Percentiles rank a stretch among this genome's conserved stretches.
Conservation (phyloP, 495 filamentous ascomycete species). For the Talaromyces borbonicus region DNA sequence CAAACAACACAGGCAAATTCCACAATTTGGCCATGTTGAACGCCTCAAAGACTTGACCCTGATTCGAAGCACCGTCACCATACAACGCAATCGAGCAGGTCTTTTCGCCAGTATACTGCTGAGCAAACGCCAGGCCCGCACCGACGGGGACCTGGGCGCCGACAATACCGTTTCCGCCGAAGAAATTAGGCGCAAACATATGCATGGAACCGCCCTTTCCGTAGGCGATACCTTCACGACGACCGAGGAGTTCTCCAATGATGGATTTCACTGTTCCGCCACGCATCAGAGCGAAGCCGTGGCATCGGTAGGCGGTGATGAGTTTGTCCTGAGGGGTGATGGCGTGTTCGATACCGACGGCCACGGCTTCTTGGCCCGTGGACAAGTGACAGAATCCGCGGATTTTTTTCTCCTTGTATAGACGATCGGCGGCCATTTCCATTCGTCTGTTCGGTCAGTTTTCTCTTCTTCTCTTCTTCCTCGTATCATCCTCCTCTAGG, state of each 20-base stretch:
- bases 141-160: slow-evolving; percentile 97
- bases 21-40: slow-evolving; percentile 99
- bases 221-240: slow-evolving; percentile 92
- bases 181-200: slow-evolving; percentile 98
- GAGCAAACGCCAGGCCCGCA: slow-evolving; percentile 92
- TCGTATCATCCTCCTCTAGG: slow-evolving; percentile 12
- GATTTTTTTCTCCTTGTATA: slow-evolving; percentile 99
- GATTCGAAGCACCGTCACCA: slow-evolving; percentile 95
- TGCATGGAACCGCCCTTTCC: slow-evolving; percentile 99
- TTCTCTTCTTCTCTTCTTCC: slow-evolving; percentile 14
- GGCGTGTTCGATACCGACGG: slow-evolving; percentile 92
- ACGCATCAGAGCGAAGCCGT: slow-evolving; percentile 96
- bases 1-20: slow-evolving; percentile 90
- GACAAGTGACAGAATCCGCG: slow-evolving; percentile 99
- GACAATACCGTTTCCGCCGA: slow-evolving; percentile 97
- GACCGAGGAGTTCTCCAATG: slow-evolving; percentile 91
- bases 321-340: slow-evolving; percentile 83
- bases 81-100: slow-evolving; percentile 85
- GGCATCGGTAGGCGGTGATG: slow-evolving; percentile 97
- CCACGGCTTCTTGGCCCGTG: slow-evolving; percentile 94
- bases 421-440: slow-evolving; percentile 96
- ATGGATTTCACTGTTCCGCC: slow-evolving; percentile 85
- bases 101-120: slow-evolving; percentile 80
- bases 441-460: slow-evolving; percentile 59
- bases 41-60: slow-evolving; percentile 98